A percentile compares a stretch with the other conserved stretches of the same genome.
These are phyloP conservation scores for Pyrenochaeta sp. DNA, from an alignment of 2,329 filamentous ascomycete species.

Conservation along the genomic window DNA sequence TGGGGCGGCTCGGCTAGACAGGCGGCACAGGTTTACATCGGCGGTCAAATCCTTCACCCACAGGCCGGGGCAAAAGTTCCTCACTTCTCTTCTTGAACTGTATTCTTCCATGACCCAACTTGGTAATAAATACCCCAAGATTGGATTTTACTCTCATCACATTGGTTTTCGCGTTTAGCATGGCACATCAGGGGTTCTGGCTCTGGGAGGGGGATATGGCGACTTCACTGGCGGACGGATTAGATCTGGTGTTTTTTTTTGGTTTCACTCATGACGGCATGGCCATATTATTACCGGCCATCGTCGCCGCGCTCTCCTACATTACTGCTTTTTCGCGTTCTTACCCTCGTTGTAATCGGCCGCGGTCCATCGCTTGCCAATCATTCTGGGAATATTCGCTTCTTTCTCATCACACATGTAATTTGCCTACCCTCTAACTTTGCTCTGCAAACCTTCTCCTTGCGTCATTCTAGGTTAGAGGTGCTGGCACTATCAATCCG, in stretches of 20 bases:
- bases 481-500: conserved; percentile 42
- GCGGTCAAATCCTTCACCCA: conserved; percentile 24
- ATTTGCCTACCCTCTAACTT: conserved; percentile 26
- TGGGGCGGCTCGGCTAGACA: conserved; percentile 44
- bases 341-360: conserved; percentile 52
- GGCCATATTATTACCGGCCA: conserved; percentile 37
- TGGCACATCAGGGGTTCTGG: conserved; percentile 30
- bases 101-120: conserved; percentile 37
- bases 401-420: conserved; percentile 27
- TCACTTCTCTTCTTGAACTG: conserved; percentile 31
- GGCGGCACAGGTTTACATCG: conserved; percentile 34
- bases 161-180: conserved; percentile 33
- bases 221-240: conserved; percentile 24
- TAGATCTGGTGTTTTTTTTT: conserved; percentile 41
- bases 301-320: conserved; percentile 37
- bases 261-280: conserved; percentile 42
- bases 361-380: conserved; percentile 17
- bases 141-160: conserved; percentile 28
- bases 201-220: conserved; percentile 17
- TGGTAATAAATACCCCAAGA: conserved; percentile 20
- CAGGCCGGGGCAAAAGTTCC: conserved; percentile 37
- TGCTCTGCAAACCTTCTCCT: conserved; percentile 27
- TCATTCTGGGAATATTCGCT: conserved; percentile 47
- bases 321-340: conserved; percentile 37
- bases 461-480: conserved; percentile 37